Base-by-base conservation (phyloP, 371 early-diverging fungal species). In the Mortierella sp. region DNA sequence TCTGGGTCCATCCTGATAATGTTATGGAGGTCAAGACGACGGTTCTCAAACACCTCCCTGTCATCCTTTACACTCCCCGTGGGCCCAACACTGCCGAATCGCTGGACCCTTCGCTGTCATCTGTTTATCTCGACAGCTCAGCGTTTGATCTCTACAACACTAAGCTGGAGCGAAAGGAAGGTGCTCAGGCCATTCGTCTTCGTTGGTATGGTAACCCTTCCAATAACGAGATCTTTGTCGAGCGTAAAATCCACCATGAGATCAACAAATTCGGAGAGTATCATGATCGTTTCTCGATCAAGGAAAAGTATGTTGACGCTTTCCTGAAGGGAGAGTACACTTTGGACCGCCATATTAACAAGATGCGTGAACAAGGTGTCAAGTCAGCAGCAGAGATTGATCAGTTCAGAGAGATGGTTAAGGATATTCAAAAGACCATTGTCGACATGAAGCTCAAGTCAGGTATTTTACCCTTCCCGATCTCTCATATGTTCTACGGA, bases 1-100 rank as follows among this genome's bases (percentile, higher is more conserved):
- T 98, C 84, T 99, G 99, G 99, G 98, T 99, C 5, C 98, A 98
- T 76, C 95, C 96, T 7, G 99, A 99, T 83, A 99, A 99, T 75
- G 94, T 99, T 57, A 96, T 95, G 74, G 98, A 98, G 75, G 90
- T 99, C 74, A 97, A 98, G 80, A 88, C 94, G 61, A 87, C 90
- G 58, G 96, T 99, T 57, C 88, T 99, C 26, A 95, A 95, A 83
- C 92, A 99, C 75, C 87, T 99, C 46, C 99, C 99, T 12, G 97
- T 99, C 28, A 88, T 99, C 65, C 92, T 99, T 12, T 99, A 97
- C 82, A 93, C 85, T 82, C 79, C 79, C 19, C 79, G 79, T 15
- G 79, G 73, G 63, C 73, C 73, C 60, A 72, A 68, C 60, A 68
- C 57, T 14, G 57, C 70, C 15, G 79, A 79, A 19, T 90, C 86